Evolutionary conservation across 805 yeast species (phyloP).

Genomic region (Metschnikowia arizonensis): DNA sequence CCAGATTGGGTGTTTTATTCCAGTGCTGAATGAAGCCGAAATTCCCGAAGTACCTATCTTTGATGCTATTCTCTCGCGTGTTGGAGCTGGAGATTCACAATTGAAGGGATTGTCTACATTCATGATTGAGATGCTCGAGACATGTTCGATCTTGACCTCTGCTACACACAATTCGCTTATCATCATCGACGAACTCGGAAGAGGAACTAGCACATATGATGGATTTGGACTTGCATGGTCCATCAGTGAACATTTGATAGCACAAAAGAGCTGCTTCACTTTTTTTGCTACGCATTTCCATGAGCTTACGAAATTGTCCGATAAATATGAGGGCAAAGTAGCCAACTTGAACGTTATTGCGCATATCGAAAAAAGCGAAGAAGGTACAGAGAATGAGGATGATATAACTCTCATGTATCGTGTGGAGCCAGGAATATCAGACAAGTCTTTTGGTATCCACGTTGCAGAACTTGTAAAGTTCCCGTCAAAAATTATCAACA

Average conservation of each 20-base stretch:
- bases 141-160: constrained; percentile 77
- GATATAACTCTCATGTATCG: constrained; percentile 86
- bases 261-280: constrained; percentile 68
- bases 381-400: constrained; percentile 36
- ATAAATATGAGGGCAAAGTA: constrained; percentile 53
- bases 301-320: constrained; percentile 80
- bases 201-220: constrained; percentile 86
- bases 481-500: constrained; percentile 81
- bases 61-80: constrained; percentile 91
- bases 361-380: constrained; percentile 55
- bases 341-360: constrained; percentile 90
- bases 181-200: constrained; percentile 90
- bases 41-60: constrained; percentile 74
- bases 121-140: constrained; percentile 94
- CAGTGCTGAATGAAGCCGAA: constrained; percentile 47
- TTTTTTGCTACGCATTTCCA: constrained; percentile 97
- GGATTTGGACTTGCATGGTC: constrained; percentile 99
- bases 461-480: constrained; percentile 95
- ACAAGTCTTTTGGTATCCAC: constrained; percentile 95
- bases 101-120: constrained; percentile 95
- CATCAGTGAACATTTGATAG: constrained; percentile 79
- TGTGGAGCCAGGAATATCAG: constrained; percentile 95
- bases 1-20: constrained; percentile 87
- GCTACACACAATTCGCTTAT: constrained; percentile 78
- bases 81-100: constrained; percentile 99